Conservation (phyloP, 768 basidiomycete genomes). For the Nidularia pulvinata region DNA sequence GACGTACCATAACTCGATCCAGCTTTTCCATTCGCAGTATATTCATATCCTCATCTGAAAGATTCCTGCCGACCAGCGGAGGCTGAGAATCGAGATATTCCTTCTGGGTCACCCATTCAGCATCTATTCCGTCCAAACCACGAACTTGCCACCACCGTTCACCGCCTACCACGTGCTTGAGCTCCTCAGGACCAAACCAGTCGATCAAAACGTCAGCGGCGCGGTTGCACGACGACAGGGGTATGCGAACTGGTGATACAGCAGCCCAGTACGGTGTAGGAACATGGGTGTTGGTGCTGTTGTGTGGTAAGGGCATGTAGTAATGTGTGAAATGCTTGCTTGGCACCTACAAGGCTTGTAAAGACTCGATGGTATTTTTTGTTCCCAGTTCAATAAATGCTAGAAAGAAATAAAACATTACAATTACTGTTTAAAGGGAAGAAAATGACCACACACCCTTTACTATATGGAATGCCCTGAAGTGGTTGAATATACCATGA, state of each 20-base stretch:
- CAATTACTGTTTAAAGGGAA: neutral
- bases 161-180: slow-evolving; percentile 71
- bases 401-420: slow-evolving; percentile 7
- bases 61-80: slow-evolving; percentile 14
- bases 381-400: slow-evolving; percentile 69
- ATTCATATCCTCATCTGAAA: slow-evolving; percentile 32
- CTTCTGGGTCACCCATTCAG: slow-evolving; percentile 59
- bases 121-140: slow-evolving; percentile 67
- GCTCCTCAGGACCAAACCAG: slow-evolving; percentile 72
- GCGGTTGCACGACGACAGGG: slow-evolving; percentile 52
- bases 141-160: slow-evolving; percentile 86
- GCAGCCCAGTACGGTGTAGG: slow-evolving; percentile 69
- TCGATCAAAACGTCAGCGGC: slow-evolving; percentile 70
- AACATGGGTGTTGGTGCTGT: slow-evolving; percentile 67
- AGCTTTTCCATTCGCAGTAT: slow-evolving; percentile 53
- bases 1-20: slow-evolving; percentile 52
- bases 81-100: slow-evolving; percentile 28
- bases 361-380: slow-evolving; percentile 68
- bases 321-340: neutral
- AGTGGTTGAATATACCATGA: neutral
- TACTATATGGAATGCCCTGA: slow-evolving; percentile 69
- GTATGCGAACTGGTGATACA: slow-evolving; percentile 56
- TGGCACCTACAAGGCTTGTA: slow-evolving; percentile 56
- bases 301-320: neutral
- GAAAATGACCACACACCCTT: slow-evolving; percentile 29